A percentile compares a stretch with the other conserved stretches of the same genome.
These are phyloP conservation scores for Magnaporthiopsis poae DNA, from an alignment of 2,329 filamentous ascomycete species.

Conservation along the genomic window DNA sequence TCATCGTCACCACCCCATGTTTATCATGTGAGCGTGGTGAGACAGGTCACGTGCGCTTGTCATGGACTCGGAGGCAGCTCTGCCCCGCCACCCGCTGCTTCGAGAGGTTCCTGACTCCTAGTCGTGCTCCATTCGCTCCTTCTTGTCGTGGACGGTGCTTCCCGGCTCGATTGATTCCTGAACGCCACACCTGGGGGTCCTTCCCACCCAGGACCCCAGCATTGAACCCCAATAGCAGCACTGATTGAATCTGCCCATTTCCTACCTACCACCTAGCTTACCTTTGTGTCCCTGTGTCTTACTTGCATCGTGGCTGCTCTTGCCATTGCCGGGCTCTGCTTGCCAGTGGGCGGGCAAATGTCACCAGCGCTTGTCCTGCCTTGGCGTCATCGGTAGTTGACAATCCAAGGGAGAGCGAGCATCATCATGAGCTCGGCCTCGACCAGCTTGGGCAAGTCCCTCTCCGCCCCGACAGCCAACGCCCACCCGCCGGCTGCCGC, in stretches of 20 bases:
- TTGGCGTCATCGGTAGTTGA: background rate
- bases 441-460: conserved; percentile 40
- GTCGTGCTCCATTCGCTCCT: background rate
- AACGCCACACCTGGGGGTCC: conserved; percentile 4
- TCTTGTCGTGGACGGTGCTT: background rate
- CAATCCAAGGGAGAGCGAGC: background rate
- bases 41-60: background rate
- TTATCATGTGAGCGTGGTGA: background rate
- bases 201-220: background rate
- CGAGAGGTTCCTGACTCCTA: background rate
- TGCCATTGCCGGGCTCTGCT: background rate
- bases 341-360: background rate
- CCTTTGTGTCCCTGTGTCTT: background rate
- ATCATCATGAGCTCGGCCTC: conserved; percentile 27
- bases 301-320: background rate
- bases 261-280: background rate
- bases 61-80: background rate
- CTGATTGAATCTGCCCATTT: background rate
- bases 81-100: conserved; percentile 3
- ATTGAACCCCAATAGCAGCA: background rate
- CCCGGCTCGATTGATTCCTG: background rate
- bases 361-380: background rate
- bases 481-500: conserved; percentile 32
- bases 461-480: conserved; percentile 29
- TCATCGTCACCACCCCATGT: background rate